Evolutionary conservation across 1,284 basidiomycete species (phyloP).

Genomic region (Caloboletus firmus): DNA sequence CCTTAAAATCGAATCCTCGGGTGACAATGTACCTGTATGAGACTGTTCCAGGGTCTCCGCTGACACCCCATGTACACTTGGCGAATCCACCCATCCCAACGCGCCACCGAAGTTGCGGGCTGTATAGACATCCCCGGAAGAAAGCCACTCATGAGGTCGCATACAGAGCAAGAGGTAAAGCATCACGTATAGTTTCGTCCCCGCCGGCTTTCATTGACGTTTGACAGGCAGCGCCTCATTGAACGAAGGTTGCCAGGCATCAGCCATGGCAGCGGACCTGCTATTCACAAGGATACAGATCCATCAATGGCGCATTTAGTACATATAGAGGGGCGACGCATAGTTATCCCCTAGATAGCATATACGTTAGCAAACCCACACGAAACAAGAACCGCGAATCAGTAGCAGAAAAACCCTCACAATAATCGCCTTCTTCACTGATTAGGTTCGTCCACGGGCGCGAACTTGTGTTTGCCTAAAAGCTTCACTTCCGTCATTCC

Average conservation of each 20-base stretch:
- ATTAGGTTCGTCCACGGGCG: constrained; percentile 42
- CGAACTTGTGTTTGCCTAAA: constrained; percentile 82
- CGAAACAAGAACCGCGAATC: neutral
- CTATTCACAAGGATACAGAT: constrained; percentile 29
- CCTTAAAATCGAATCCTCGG: constrained; percentile 22
- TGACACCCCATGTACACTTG: neutral
- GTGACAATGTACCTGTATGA: neutral
- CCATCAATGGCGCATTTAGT: constrained; percentile 15
- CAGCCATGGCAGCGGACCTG: constrained; percentile 23
- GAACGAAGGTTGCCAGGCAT: constrained; percentile 8
- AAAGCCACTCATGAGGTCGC: constrained; percentile 27
- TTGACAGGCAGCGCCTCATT: constrained; percentile 15
- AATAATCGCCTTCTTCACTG: constrained; percentile 20
- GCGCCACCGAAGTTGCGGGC: constrained; percentile 18
- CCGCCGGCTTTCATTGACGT: constrained; percentile 16
- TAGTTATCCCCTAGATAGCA: constrained; percentile 10
- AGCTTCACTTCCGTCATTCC: constrained; percentile 84
- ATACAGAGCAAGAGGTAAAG: constrained; percentile 21
- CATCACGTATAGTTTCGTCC: constrained; percentile 31
- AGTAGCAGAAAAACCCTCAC: constrained; percentile 10
- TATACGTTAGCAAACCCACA: constrained; percentile 6
- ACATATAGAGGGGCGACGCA: constrained; percentile 26
- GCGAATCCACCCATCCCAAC: constrained; percentile 15
- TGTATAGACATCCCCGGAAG: constrained; percentile 16
- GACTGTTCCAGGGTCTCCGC: neutral